phyloP scores from a whole-genome alignment of 495 filamentous ascomycete genomes.

The Penicillium cosmopolitanum region DNA sequence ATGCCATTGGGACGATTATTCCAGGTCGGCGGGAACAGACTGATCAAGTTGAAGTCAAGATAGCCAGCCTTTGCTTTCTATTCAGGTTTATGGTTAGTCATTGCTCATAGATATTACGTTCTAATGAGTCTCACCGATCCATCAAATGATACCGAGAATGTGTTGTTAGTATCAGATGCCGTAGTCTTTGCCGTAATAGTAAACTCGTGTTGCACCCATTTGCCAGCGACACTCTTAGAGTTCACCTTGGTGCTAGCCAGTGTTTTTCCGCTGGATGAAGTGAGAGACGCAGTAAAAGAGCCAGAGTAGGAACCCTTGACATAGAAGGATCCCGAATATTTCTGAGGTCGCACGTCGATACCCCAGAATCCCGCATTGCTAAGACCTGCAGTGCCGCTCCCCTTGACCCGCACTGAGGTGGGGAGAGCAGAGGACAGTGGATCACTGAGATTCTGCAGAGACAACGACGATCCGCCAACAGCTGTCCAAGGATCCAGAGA shows the following conservation, averaged over 20 bases:
- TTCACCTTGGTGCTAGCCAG: constrained; percentile 33
- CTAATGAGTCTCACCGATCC: constrained; percentile 31
- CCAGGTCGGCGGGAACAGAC: constrained; percentile 69
- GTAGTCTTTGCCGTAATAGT: constrained; percentile 36
- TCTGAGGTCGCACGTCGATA: constrained; percentile 56
- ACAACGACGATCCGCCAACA: constrained; percentile 53
- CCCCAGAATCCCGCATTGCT: constrained; percentile 67
- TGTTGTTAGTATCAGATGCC: constrained; percentile 64
- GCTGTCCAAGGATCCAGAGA: constrained; percentile 57
- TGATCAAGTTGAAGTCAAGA: constrained; percentile 69
- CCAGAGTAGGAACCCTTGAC: constrained; percentile 49
- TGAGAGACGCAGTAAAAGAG: constrained; percentile 33
- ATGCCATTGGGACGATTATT: constrained; percentile 62
- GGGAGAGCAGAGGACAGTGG: constrained; percentile 65
- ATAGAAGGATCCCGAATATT: constrained; percentile 63
- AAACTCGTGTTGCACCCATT: constrained; percentile 41
- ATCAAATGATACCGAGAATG: constrained; percentile 64
- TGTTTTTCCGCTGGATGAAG: constrained; percentile 34
- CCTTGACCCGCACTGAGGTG: constrained; percentile 61
- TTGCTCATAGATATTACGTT: background rate
- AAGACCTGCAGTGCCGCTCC: constrained; percentile 51
- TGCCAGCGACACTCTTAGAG: constrained; percentile 30
- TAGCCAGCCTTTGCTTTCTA: constrained; percentile 47
- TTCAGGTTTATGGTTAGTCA: background rate
- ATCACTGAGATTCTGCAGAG: constrained; percentile 52